Evolutionary conservation across 306 rosid genomes (phyloP), one percentile per base, ranked within the genome.

Genomic region (Fragaria vesca): DNA sequence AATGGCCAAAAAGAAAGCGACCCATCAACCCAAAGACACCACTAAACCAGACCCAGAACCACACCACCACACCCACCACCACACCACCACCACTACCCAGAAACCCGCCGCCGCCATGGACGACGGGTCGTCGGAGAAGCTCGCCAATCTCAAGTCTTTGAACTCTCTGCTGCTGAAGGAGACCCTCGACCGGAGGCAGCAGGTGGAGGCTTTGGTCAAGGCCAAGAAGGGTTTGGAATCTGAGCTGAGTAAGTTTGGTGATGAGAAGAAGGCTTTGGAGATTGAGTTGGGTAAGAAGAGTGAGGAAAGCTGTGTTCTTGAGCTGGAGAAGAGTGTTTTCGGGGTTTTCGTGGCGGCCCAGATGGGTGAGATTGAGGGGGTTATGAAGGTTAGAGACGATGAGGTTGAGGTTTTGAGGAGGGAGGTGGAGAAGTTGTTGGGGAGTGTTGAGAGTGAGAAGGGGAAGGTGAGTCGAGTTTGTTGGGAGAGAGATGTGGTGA

Each of bases 1-100:
- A 87, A 91, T 91, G 94, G 94, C 94, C 66, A 93, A 85, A 77
- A 93, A 88, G 89, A 93, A 91, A 77, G 17, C 51, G 32, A 36
- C 88, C 73, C 85, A 62, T 20, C 83, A 81, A 7, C 5, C 89
- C 43, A 28, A 78, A 6, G 72, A 73, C 47, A 75, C 70, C 69
- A 81, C 47, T 20, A 18, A 66, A 9, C 71, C 11, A 8, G 71
- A 63, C 42, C 42, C 42, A 13, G 69, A 83, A 50, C 73, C 69
- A 13, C 73, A 40, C 7, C 48, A 8, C 21, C 60, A 30, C 3
- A 72, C 75, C 21, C 82, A 66, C 18, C 50, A 4, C 61, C 38
- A 18, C 54, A 13, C 11, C 60, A 8, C 24, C 60, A 13, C 43
- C 43, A 40, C 43, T 40, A 72, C 75, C 21, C 82, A 66, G 28